Percentiles rank a stretch among this genome's conserved stretches.
Conservation (phyloP, 768 basidiomycete genomes). For the Hygrophorus russula region DNA sequence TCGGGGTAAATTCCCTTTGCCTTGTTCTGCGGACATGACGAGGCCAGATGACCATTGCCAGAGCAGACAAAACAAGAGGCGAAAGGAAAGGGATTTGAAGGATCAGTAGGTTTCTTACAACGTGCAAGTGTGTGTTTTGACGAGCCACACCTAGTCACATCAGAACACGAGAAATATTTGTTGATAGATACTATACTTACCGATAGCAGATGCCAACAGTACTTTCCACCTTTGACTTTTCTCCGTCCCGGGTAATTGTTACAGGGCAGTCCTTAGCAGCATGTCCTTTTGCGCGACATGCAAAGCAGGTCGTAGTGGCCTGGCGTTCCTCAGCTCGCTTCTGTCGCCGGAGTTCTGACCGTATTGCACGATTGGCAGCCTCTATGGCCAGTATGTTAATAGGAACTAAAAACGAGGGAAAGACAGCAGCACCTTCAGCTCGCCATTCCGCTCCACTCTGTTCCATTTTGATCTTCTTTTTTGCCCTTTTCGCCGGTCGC, state of each 20-base stretch:
- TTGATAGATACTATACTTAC: constrained; percentile 25
- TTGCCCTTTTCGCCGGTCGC: constrained; percentile 1
- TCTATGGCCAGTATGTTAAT: neutral
- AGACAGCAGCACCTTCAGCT: neutral
- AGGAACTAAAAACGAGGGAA: neutral
- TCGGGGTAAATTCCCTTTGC: constrained; percentile 81
- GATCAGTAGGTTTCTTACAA: constrained; percentile 58
- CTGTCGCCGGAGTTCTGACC: constrained; percentile 50
- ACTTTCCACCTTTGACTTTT: constrained; percentile 12
- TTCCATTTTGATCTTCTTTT: too few relatives aligned
- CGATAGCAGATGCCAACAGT: constrained; percentile 60
- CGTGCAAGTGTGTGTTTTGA: constrained; percentile 65
- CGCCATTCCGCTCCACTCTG: too few relatives aligned
- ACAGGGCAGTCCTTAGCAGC: constrained; percentile 73
- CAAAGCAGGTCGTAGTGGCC: constrained; percentile 66
- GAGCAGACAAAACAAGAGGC: constrained; percentile 91
- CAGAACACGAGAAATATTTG: neutral
- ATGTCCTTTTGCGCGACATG: constrained; percentile 78
- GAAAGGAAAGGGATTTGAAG: constrained; percentile 63
- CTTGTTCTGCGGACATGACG: constrained; percentile 71
- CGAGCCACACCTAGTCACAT: constrained; percentile 61
- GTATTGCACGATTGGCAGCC: neutral
- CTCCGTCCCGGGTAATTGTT: constrained; percentile 13
- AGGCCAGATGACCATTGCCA: constrained; percentile 75
- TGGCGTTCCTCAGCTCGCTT: constrained; percentile 50